A percentile compares a stretch with the other conserved stretches of the same genome.
phyloP scores from a whole-genome alignment of 2,329 filamentous ascomycete genomes.

The Sclerotinia borealis region DNA sequence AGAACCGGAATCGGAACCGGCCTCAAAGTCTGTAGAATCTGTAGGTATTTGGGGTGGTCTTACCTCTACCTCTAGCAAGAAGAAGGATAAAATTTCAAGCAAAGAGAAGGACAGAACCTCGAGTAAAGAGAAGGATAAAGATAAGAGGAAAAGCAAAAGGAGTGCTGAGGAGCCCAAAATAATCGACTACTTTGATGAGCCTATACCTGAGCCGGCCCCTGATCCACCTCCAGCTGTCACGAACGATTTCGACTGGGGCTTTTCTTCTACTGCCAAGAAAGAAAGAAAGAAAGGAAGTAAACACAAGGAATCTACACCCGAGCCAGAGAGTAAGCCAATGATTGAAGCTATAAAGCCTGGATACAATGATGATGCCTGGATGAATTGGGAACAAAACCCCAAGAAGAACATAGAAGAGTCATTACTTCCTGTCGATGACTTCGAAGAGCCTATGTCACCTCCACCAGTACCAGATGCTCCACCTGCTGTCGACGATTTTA shows the following conservation, averaged over 20 bases:
- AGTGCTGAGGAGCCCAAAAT: conserved; percentile 16
- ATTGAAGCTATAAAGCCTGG: conserved; percentile 23
- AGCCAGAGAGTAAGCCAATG: conserved; percentile 21
- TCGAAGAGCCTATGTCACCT: conserved; percentile 33
- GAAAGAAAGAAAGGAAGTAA: conserved; percentile 39
- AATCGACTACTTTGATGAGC: conserved; percentile 3
- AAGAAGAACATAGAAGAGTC: conserved; percentile 28
- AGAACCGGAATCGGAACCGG: conserved; percentile 20
- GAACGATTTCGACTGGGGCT: conserved; percentile 16
- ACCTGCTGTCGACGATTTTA: conserved; percentile 31
- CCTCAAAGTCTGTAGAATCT: conserved; percentile 15
- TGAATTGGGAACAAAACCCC: conserved; percentile 26
- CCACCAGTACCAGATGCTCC: conserved; percentile 31
- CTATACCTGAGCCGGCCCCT: conserved; percentile 23
- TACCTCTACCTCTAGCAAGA: conserved; percentile 12
- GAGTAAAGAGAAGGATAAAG: conserved; percentile 34
- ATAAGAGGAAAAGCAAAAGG: conserved; percentile 39
- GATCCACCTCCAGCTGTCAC: conserved; percentile 28
- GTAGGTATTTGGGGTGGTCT: conserved; percentile 16
- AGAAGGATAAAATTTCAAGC: conserved; percentile 14
- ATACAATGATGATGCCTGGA: conserved; percentile 27
- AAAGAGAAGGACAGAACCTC: conserved; percentile 11
- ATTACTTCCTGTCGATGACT: conserved; percentile 28
- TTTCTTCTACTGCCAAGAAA: conserved; percentile 32
- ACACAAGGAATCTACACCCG: conserved; percentile 19